Percentiles rank a stretch among this genome's conserved stretches.
These are phyloP conservation scores for Blastobotrys peoriensis DNA, from an alignment of 805 yeast species.

Conservation along the genomic window DNA sequence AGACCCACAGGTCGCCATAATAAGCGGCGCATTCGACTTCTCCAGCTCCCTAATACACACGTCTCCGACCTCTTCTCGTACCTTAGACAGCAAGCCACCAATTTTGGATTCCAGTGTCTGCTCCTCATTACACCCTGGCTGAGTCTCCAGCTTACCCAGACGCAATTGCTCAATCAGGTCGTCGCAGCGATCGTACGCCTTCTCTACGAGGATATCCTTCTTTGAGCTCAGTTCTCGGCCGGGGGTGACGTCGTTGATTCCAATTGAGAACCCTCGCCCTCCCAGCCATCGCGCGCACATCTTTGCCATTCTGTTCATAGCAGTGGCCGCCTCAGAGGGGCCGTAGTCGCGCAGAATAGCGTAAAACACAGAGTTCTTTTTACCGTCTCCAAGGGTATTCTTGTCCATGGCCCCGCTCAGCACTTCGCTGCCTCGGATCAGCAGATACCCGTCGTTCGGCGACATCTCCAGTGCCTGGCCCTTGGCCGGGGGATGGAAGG, in stretches of 20 bases:
- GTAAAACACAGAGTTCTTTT: slow-evolving; percentile 92
- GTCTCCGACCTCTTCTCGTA: slow-evolving; percentile 98
- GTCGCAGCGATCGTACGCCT: slow-evolving; percentile 87
- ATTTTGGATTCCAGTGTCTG: slow-evolving; percentile 97
- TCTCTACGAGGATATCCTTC: slow-evolving; percentile 85
- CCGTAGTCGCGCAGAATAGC: slow-evolving; percentile 94
- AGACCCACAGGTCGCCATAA: slow-evolving; percentile 99
- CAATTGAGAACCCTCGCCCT: slow-evolving; percentile 93
- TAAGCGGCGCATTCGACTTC: slow-evolving; percentile 87
- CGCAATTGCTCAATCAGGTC: slow-evolving; percentile 74
- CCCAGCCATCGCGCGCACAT: slow-evolving; percentile 93
- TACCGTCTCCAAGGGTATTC: slow-evolving; percentile 94
- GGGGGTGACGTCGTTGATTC: slow-evolving; percentile 96
- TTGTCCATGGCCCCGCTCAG: slow-evolving; percentile 96
- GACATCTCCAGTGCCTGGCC: slow-evolving; percentile 90
- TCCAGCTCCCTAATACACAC: slow-evolving; percentile 91
- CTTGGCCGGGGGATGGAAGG: slow-evolving; percentile 67
- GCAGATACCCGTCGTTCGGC: slow-evolving; percentile 90
- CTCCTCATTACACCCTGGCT: slow-evolving; percentile 98
- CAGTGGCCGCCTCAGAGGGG: slow-evolving; percentile 89
- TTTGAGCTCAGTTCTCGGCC: slow-evolving; percentile 65
- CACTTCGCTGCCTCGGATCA: slow-evolving; percentile 83
- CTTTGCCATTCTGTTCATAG: slow-evolving; percentile 99
- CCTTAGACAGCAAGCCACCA: slow-evolving; percentile 92
- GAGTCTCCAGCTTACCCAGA: slow-evolving; percentile 88